These are phyloP conservation scores for Glycine latifolia DNA, from an alignment of 306 rosid species.

Conservation along the genomic window DNA sequence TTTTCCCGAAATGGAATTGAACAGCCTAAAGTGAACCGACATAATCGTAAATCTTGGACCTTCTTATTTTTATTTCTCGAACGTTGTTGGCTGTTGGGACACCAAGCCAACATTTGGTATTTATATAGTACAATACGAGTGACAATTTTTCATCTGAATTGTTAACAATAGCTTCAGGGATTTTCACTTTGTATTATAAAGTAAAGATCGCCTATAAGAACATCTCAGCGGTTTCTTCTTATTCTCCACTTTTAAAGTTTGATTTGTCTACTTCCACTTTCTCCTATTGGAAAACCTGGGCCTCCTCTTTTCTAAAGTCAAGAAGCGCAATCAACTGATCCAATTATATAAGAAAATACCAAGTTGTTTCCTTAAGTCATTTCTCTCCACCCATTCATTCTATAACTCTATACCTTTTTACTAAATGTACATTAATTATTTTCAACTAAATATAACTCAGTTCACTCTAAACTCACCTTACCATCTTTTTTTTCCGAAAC, in stretches of 20 bases:
- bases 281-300: constrained; percentile 40
- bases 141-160: constrained; percentile 20
- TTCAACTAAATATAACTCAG: background rate
- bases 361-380: constrained; percentile 48
- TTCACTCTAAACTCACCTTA: background rate
- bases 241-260: constrained; percentile 54
- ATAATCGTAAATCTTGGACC: background rate
- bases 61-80: too few species aligned
- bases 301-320: constrained; percentile 46
- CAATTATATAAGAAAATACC: constrained; percentile 16
- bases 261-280: constrained; percentile 56
- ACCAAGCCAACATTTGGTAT: constrained; percentile 25
- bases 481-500: too few species aligned
- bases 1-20: background rate
- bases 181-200: constrained; percentile 24
- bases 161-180: constrained; percentile 28
- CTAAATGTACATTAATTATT: too few species aligned
- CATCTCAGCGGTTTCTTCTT: constrained; percentile 49
- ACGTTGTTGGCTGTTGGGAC: background rate
- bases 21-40: constrained; percentile 12
- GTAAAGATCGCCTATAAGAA: constrained; percentile 21
- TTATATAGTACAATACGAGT: constrained; percentile 6
- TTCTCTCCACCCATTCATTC: constrained; percentile 48
- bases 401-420: background rate
- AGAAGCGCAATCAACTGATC: constrained; percentile 50